Percentiles rank a stretch among this genome's conserved stretches.
Conservation (phyloP, 1,284 basidiomycete species). For the Trichosporon ovoides region DNA sequence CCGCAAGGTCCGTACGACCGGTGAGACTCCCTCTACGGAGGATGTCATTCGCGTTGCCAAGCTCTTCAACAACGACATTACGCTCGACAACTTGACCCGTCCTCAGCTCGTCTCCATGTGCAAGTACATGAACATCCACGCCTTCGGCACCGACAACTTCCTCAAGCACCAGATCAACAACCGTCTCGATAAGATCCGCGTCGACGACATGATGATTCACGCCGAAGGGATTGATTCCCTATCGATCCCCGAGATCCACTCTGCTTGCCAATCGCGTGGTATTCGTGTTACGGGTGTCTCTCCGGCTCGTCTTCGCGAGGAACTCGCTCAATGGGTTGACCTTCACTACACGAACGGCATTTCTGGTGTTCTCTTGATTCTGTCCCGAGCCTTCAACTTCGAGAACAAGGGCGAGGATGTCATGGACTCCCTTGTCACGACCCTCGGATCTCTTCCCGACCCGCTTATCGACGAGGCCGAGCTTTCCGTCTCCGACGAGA, state of each 20-base stretch:
- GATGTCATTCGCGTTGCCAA: constrained; percentile 94
- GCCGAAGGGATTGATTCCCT: constrained; percentile 84
- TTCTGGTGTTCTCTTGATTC: constrained; percentile 86
- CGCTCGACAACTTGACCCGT: constrained; percentile 93
- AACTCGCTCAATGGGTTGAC: constrained; percentile 88
- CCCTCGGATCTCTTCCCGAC: constrained; percentile 88
- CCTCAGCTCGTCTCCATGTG: constrained; percentile 97
- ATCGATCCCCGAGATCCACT: constrained; percentile 83
- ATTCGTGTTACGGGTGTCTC: constrained; percentile 82
- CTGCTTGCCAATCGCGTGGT: constrained; percentile 89
- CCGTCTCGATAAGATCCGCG: constrained; percentile 74
- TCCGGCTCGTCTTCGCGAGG: constrained; percentile 75
- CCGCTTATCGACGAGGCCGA: constrained; percentile 95
- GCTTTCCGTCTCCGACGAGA: constrained; percentile 78
- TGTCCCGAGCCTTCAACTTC: constrained; percentile 92
- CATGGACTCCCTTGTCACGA: constrained; percentile 78
- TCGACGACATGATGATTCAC: constrained; percentile 86
- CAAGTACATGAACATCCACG: constrained; percentile 95
- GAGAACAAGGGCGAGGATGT: constrained; percentile 77
- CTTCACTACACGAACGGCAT: constrained; percentile 79
- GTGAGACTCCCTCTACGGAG: constrained; percentile 79
- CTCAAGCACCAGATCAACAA: constrained; percentile 87
- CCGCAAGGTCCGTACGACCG: constrained; percentile 93
- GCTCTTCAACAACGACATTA: constrained; percentile 95
- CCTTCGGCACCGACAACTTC: constrained; percentile 98